Conservation (phyloP, 768 basidiomycete genomes). For the Psilocybe tampanensis region DNA sequence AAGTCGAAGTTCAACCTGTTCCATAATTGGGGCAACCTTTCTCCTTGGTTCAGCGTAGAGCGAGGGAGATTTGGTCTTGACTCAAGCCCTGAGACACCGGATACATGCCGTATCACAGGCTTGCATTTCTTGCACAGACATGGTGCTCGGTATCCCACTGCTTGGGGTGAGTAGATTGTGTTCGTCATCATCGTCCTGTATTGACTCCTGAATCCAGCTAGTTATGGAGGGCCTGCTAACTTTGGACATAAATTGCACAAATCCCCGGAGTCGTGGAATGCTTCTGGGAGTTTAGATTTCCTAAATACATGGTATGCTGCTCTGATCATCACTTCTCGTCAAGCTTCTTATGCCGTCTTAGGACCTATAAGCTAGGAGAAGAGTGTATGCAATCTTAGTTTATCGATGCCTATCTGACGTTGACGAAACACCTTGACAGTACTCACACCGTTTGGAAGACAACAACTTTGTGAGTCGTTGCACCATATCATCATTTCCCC, state of each 20-base stretch:
- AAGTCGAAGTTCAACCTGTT: conserved; percentile 62
- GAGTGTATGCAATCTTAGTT: conserved; percentile 52
- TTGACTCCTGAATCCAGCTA: conserved; percentile 34
- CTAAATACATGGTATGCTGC: conserved; percentile 75
- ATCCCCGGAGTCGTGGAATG: conserved; percentile 60
- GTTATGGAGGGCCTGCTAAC: conserved; percentile 63
- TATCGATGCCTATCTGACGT: neutral
- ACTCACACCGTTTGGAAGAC: conserved; percentile 87
- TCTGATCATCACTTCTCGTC: neutral
- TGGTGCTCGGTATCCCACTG: conserved; percentile 75
- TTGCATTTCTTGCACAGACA: conserved; percentile 83
- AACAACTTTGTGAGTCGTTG: conserved; percentile 70
- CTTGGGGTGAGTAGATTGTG: conserved; percentile 48
- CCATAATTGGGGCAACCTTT: conserved; percentile 81
- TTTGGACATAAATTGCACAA: conserved; percentile 59
- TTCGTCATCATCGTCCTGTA: conserved; percentile 1
- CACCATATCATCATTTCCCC: neutral
- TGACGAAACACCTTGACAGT: conserved; percentile 39
- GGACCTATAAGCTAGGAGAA: conserved; percentile 90
- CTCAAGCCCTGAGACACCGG: conserved; percentile 69
- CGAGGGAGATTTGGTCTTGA: conserved; percentile 70
- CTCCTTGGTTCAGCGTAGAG: conserved; percentile 82
- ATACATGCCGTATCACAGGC: conserved; percentile 70
- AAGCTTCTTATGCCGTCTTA: conserved; percentile 26
- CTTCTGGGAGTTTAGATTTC: conserved; percentile 67